Percentiles rank a stretch among this genome's conserved stretches.
Conservation (phyloP, 139 green algal genomes). For the Chlorella sp. region DNA sequence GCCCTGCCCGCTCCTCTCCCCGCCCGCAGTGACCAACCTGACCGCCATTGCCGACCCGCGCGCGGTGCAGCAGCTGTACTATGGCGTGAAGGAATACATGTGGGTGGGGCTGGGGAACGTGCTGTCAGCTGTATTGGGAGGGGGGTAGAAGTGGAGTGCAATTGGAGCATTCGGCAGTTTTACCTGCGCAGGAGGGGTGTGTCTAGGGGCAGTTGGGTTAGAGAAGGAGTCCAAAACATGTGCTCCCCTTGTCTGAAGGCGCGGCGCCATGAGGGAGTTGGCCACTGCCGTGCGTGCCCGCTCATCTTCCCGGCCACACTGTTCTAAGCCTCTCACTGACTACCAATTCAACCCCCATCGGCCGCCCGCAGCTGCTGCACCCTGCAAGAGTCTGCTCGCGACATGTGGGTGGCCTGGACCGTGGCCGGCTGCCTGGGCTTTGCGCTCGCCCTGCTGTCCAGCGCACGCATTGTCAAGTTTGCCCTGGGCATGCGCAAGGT, state of each 20-base stretch:
- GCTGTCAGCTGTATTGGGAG: too few relatives aligned
- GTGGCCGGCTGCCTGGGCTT: constrained; percentile 10
- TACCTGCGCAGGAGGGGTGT: too few relatives aligned
- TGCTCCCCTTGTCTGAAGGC: too few relatives aligned
- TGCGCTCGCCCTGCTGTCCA: not conserved
- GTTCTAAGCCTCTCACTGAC: too few relatives aligned
- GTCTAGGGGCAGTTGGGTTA: too few relatives aligned
- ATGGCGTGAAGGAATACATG: constrained; percentile 11
- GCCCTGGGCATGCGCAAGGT: not conserved
- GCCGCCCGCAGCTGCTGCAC: constrained; percentile 17
- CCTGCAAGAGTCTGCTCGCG: not conserved
- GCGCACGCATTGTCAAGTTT: not conserved
- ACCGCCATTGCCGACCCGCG: not conserved
- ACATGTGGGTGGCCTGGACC: constrained; percentile 28
- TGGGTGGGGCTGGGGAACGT: not conserved
- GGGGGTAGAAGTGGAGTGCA: too few relatives aligned
- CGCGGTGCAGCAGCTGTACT: not conserved
- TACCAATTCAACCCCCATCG: not conserved
- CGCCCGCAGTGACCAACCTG: constrained; percentile 19
- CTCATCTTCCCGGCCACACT: too few relatives aligned
- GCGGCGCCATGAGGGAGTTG: too few relatives aligned
- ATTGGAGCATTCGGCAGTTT: too few relatives aligned
- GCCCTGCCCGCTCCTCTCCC: too few relatives aligned
- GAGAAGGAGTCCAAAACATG: too few relatives aligned
- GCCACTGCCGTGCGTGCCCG: not conserved